A percentile compares a stretch with the other conserved stretches of the same genome.
phyloP scores from a whole-genome alignment of 805 yeast species.

The Candida insectalens region DNA sequence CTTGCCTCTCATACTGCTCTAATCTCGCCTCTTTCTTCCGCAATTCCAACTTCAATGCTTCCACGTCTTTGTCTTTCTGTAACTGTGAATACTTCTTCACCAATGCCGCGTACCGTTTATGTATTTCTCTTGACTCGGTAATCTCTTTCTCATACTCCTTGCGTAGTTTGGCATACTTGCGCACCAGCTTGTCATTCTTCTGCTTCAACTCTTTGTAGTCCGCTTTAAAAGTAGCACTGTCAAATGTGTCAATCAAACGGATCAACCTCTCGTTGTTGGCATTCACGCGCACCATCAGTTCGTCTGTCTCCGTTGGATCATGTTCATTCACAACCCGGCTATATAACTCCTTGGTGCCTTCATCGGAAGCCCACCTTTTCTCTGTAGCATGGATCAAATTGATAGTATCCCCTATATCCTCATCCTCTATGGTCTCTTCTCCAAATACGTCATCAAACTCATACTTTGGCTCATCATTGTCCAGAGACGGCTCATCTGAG shows the following conservation, averaged over 20 bases:
- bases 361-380: slow-evolving; percentile 2
- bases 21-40: slow-evolving; percentile 1
- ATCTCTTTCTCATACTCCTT: slow-evolving; percentile 3
- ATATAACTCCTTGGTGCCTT: no score
- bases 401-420: slow-evolving; percentile 1
- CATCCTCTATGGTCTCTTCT: no score
- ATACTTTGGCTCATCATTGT: neutral
- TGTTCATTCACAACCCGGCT: no score
- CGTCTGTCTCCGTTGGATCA: no score
- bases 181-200: slow-evolving; percentile 9
- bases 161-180: slow-evolving; percentile 5
- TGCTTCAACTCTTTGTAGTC: slow-evolving; percentile 5
- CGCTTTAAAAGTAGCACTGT: slow-evolving; percentile 4
- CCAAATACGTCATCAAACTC: neutral
- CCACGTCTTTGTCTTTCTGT: neutral
- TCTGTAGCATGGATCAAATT: neutral
- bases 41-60: slow-evolving; percentile 1
- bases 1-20: neutral
- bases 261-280: slow-evolving; percentile 3
- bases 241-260: slow-evolving; percentile 3
- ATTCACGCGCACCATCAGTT: slow-evolving; percentile 1
- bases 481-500: neutral
- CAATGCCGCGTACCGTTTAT: neutral
- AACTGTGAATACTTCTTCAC: slow-evolving; percentile 1
- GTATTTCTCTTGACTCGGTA: slow-evolving; percentile 1